Base-by-base conservation (phyloP, 768 basidiomycete species). In the Rhodotorula diobovata region DNA sequence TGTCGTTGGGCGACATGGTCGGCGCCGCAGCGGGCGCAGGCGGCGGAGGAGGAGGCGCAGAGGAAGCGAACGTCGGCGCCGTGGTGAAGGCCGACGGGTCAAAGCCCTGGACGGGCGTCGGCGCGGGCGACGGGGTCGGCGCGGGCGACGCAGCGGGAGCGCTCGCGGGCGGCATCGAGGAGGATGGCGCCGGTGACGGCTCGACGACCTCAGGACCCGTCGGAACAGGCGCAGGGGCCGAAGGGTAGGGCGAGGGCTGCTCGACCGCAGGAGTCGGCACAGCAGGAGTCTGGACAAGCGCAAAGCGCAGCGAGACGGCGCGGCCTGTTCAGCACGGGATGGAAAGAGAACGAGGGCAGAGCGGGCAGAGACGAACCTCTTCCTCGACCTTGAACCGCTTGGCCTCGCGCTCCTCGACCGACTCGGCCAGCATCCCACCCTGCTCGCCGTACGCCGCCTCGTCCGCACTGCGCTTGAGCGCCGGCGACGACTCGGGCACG, bases 301-400 rank as follows among this genome's bases (percentile, higher is more conserved):
- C 30, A 35, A 25, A 21, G 28, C 39, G 39, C 37, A 43, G n/a
- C 25, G 39, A 43, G n/a, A n/a, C 11, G 18, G 7, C 4, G 34
- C 20, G 11, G 25, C 14, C 25, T n/a, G 56, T n/a, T 37, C 37
- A 37, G 58, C 12, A 43, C 41, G 58, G 1, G n/a, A 21, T 3
- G 30, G 37, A 20, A 14, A 30, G 48, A 7, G 41, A 28, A 32
- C 34, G 56, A 15, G 8, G 9, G 50, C 23, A 32, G 43, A 35
- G 53, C 39, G 57, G 35, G 53, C 39, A 51, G 25, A 43, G 18
- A 50, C 55, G 12, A 25, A 51, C 45, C 55, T 68, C 59, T 10
- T 35, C 57, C 18, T 70, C 72, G n/a, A 70, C 68, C 72, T 59
- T 70, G 45, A 51, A 32, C 51, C 72, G 61, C 72, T 74, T 74